Base-by-base conservation (phyloP, 257 asterid genomes). In the Galeopsis tetrahit region DNA sequence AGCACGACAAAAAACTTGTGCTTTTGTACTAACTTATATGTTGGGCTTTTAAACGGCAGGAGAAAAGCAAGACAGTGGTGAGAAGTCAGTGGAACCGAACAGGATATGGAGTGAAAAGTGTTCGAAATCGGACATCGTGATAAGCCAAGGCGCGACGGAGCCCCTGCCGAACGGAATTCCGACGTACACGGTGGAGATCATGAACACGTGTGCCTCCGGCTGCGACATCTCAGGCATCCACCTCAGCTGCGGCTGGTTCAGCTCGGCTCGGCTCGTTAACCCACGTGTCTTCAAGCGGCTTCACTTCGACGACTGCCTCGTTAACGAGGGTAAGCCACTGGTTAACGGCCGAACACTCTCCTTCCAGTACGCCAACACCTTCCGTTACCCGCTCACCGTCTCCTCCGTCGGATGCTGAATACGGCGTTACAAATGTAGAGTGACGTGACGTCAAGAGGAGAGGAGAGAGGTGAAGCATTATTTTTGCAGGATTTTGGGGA, bases 81-180 rank as follows among this genome's bases (percentile, higher is more conserved):
- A 55, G 7, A 69, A 39, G 11, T 78, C 39, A 33, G 89, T 71
- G 82, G 87, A 93, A 71, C 84, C 96, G 1, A 75, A 85, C 85
- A 81, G 98, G 66, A 86, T 93, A 55, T 90, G 97, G 96, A 82
- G 89, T 17, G 96, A 89, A 61, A 86, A 70, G 69, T 90, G 96
- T 64, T 93, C 97, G 5, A 82, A 75, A 60, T 85, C 97, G 0
- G 97, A 93, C 82, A 79, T 93, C n/a, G 78, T 81, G 15, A 82
- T 93, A 42, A 87, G 75, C 76, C 98, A 93, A 60, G 96, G 96
- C 28, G 84, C 89, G 42, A 86, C 94, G 0, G 78, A 77, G 66
- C 91, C 96, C n/a, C 68, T 91, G 70, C 97, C 97, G 0, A 93
- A 43, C 31, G 98, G 98, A 7, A 93, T 93, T 4, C 98, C 98